These are phyloP conservation scores for Dipodascus albidus DNA, from an alignment of 805 yeast genomes.

Conservation along the genomic window DNA sequence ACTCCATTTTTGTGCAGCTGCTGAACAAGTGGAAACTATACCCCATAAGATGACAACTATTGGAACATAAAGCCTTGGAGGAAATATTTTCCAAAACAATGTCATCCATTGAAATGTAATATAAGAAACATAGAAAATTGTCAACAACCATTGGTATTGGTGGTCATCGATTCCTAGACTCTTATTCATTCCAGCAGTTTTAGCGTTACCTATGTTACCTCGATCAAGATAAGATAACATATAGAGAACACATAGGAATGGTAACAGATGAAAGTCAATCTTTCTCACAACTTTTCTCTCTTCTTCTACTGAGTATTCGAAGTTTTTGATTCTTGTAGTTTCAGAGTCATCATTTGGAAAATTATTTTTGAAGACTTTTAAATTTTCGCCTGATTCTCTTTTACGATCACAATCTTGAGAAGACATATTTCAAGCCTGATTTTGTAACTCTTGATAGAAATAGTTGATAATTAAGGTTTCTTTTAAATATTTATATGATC, in stretches of 20 bases:
- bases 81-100: conserved; percentile 34
- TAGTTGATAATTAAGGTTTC: no score
- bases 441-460: no score
- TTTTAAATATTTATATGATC: background rate
- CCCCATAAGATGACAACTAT: conserved; percentile 41
- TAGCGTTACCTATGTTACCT: conserved; percentile 43
- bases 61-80: conserved; percentile 35
- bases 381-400: background rate
- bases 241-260: conserved; percentile 36
- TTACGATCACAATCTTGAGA: no score
- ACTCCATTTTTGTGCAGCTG: conserved; percentile 33
- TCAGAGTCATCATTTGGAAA: background rate
- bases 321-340: background rate
- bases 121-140: conserved; percentile 39
- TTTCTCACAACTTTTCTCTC: conserved; percentile 23
- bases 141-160: conserved; percentile 35
- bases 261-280: conserved; percentile 33
- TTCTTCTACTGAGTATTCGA: conserved; percentile 12
- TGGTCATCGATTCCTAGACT: conserved; percentile 31
- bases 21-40: conserved; percentile 36
- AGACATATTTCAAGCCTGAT: no score
- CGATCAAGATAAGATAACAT: conserved; percentile 40
- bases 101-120: conserved; percentile 37
- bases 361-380: background rate
- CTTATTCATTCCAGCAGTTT: conserved; percentile 37